A percentile compares a stretch with the other conserved stretches of the same genome.
Conservation (phyloP, 2,329 filamentous ascomycete species). For the Ascochyta pisi region DNA sequence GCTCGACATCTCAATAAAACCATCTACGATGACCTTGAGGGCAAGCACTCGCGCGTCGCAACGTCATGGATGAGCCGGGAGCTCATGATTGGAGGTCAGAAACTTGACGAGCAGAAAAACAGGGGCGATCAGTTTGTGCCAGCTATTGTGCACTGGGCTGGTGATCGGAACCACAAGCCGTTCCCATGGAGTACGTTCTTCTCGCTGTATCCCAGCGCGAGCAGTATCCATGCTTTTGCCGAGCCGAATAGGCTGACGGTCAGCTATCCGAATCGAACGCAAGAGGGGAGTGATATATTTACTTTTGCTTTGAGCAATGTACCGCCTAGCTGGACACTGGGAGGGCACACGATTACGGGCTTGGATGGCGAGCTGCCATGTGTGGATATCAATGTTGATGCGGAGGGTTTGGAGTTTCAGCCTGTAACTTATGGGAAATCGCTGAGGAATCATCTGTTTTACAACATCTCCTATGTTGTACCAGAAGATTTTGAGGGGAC, state of each 20-base stretch:
- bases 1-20: constrained; percentile 8
- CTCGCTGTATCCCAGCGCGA: constrained; percentile 49
- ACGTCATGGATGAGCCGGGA: constrained; percentile 54
- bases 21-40: constrained; percentile 27
- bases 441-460: constrained; percentile 53
- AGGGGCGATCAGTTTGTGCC: constrained; percentile 47
- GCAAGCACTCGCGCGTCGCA: constrained; percentile 34
- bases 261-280: constrained; percentile 29
- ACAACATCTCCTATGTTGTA: constrained; percentile 57
- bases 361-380: constrained; percentile 39
- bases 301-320: constrained; percentile 27
- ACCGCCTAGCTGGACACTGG: constrained; percentile 27
- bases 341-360: constrained; percentile 18
- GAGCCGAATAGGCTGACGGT: constrained; percentile 33
- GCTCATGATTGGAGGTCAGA: constrained; percentile 52
- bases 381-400: constrained; percentile 49
- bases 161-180: constrained; percentile 47
- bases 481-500: constrained; percentile 50
- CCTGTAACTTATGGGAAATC: constrained; percentile 48
- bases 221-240: constrained; percentile 52
- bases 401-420: constrained; percentile 48
- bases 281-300: constrained; percentile 28
- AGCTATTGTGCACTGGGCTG: constrained; percentile 57
- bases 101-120: constrained; percentile 20
- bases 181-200: constrained; percentile 24